A percentile compares a stretch with the other conserved stretches of the same genome.
Conservation (phyloP, 345 rosid species). For the Euclidium syriacum region DNA sequence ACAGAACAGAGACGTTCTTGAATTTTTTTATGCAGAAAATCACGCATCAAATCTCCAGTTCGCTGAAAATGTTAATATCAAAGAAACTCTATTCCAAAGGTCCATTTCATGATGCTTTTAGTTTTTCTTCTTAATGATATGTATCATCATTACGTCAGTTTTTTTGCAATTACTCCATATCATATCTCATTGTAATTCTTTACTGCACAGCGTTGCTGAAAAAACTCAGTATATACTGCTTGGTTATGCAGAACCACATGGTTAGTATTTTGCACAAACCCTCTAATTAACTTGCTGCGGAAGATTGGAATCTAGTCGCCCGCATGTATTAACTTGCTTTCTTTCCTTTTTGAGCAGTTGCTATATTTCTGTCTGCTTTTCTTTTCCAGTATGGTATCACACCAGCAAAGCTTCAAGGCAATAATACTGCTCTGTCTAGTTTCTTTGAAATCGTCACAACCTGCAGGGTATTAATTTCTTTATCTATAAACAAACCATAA, state of each 20-base stretch:
- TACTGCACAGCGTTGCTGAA: conserved; percentile 58
- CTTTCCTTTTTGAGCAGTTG: too few species aligned
- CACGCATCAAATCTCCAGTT: conserved; percentile 86
- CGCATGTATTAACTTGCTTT: too few species aligned
- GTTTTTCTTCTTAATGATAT: background rate
- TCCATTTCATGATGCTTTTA: conserved; percentile 17
- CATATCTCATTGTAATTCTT: background rate
- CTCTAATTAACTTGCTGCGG: background rate
- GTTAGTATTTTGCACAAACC: conserved; percentile 52
- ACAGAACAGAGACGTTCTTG: conserved; percentile 79
- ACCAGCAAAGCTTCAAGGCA: conserved; percentile 44
- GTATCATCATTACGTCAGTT: too few species aligned
- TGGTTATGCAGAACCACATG: conserved; percentile 86
- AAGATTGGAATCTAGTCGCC: too few species aligned
- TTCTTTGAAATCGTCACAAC: conserved; percentile 85
- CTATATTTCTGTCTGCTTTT: background rate
- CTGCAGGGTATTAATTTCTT: conserved; percentile 39
- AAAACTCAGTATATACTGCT: conserved; percentile 68
- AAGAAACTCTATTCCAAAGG: conserved; percentile 91
- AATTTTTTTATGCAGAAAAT: conserved; percentile 56
- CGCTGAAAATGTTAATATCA: conserved; percentile 37
- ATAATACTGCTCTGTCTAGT: conserved; percentile 43
- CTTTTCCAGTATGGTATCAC: conserved; percentile 70
- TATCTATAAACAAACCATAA: background rate
- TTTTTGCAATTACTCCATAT: background rate